Percentiles rank a stretch among this genome's conserved stretches.
Conservation (phyloP, 768 basidiomycete genomes). For the Postia placenta region DNA sequence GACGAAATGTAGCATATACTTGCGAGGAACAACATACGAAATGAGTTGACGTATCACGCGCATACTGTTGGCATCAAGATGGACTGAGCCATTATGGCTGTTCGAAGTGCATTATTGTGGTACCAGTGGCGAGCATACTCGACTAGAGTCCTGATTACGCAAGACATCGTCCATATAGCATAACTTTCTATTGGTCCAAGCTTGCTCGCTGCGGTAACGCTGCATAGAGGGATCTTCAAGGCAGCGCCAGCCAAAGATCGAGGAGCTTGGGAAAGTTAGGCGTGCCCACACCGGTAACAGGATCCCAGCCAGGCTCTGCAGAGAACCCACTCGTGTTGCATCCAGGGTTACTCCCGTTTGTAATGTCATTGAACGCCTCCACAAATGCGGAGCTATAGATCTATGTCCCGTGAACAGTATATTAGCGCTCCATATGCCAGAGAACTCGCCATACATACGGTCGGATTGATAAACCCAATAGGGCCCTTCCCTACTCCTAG, state of each 20-base stretch:
- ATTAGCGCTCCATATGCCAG: not conserved
- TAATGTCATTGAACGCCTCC: slow-evolving; percentile 28
- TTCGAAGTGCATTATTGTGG: too few species aligned
- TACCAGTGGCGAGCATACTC: too few species aligned
- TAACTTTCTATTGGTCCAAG: too few species aligned
- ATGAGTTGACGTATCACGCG: too few species aligned
- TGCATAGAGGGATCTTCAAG: too few species aligned
- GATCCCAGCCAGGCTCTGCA: slow-evolving; percentile 28
- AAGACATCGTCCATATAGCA: too few species aligned
- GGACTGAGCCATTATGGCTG: too few species aligned
- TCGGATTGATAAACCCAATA: slow-evolving; percentile 53
- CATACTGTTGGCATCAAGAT: too few species aligned
- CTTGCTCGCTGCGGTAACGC: too few species aligned
- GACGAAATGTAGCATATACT: too few species aligned
- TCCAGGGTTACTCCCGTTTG: slow-evolving; percentile 27
- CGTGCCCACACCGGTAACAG: slow-evolving; percentile 29
- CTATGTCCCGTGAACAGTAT: not conserved
- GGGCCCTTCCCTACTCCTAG: slow-evolving; percentile 28
- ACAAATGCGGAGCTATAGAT: slow-evolving; percentile 15
- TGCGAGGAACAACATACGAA: too few species aligned
- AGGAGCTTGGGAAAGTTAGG: slow-evolving; percentile 22
- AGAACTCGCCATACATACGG: slow-evolving; percentile 34
- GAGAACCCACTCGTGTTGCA: slow-evolving; percentile 30
- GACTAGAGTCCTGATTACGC: too few species aligned
- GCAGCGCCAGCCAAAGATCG: slow-evolving; percentile 9